phyloP scores from a whole-genome alignment of 352 stramenopile species.

The Phytophthora europaea region DNA sequence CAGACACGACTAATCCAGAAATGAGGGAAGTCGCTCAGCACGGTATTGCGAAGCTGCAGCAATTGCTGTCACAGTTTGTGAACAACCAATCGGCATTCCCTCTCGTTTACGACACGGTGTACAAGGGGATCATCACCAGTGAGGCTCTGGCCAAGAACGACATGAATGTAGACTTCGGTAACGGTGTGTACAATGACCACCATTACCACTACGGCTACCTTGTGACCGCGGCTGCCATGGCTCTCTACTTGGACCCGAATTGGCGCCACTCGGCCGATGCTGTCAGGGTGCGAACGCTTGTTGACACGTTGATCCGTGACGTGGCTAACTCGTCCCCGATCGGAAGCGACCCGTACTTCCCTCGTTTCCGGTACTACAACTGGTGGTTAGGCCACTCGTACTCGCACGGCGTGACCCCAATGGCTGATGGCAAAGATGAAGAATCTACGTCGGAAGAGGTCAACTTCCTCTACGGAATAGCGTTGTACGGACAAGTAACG shows the following conservation, averaged over 20 bases:
- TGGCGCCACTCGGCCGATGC: slow-evolving; percentile 52
- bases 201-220: slow-evolving; percentile 84
- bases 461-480: slow-evolving; percentile 72
- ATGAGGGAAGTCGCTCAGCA: slow-evolving; percentile 54
- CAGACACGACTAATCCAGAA: slow-evolving; percentile 65
- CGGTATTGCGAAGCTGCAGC: slow-evolving; percentile 57
- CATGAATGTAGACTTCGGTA: slow-evolving; percentile 81
- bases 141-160: slow-evolving; percentile 66
- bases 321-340: slow-evolving; percentile 45
- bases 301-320: slow-evolving; percentile 68
- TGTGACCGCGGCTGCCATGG: slow-evolving; percentile 62
- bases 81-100: slow-evolving; percentile 58
- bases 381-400: slow-evolving; percentile 80
- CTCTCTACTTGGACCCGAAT: slow-evolving; percentile 49
- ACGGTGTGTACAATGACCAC: slow-evolving; percentile 80
- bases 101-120: slow-evolving; percentile 77
- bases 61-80: slow-evolving; percentile 56
- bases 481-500: slow-evolving; percentile 61
- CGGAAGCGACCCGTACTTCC: slow-evolving; percentile 55
- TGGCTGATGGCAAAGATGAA: slow-evolving; percentile 80
- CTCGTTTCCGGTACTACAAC: slow-evolving; percentile 67
- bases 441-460: slow-evolving; percentile 79
- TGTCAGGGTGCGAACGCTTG: slow-evolving; percentile 46
- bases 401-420: slow-evolving; percentile 73
- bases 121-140: slow-evolving; percentile 72